Base-by-base conservation (phyloP, 495 filamentous ascomycete species). In the Neurospora tetraspora region DNA sequence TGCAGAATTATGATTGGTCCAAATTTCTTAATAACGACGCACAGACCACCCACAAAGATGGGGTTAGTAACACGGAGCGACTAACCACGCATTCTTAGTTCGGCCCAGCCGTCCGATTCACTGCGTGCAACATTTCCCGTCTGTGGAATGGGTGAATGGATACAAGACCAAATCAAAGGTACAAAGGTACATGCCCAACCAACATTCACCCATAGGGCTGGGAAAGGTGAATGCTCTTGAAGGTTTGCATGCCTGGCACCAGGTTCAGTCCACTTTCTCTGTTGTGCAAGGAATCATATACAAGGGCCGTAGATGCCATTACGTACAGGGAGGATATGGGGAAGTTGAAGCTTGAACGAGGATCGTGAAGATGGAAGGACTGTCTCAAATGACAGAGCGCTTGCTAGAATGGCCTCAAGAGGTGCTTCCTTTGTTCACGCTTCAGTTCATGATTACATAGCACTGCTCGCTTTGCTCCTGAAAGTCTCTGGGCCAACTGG, bases 1-100 rank as follows among this genome's bases (percentile, higher is more conserved):
- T 39, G 31, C 47, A 45, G 71, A 76, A 70, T 81, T 81, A 76
- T 71, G 31, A 82, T 82, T 82, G 80, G 80, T 69, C 69, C 69
- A 74, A 80, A 79, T 75, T 71, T 36, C 20, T 39, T 69, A 68
- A 69, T 71, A 42, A 68, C 53, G 47, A 68, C 73, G 77, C 77
- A 77, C 27, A 73, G 76, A 69, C 79, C 73, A 79, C 69, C 72
- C 11, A 14, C 14, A 65, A 65, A 65, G 53, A 27, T 65, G 53
- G 53, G 53, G 53, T 65, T 65, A 65, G 27, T 34, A 65, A 65
- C 53, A 61, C 23, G 6, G 14, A 61, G 27, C 53, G 27, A 65
- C 53, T 65, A 65, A 65, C n/a, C n/a, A n/a, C 27, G 27, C 53
- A 65, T 18, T 65, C 53, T 34, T 65, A 65, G 53, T 65, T 61